phyloP scores from a whole-genome alignment of 2,329 filamentous ascomycete species.

The Sporothrix pallida region DNA sequence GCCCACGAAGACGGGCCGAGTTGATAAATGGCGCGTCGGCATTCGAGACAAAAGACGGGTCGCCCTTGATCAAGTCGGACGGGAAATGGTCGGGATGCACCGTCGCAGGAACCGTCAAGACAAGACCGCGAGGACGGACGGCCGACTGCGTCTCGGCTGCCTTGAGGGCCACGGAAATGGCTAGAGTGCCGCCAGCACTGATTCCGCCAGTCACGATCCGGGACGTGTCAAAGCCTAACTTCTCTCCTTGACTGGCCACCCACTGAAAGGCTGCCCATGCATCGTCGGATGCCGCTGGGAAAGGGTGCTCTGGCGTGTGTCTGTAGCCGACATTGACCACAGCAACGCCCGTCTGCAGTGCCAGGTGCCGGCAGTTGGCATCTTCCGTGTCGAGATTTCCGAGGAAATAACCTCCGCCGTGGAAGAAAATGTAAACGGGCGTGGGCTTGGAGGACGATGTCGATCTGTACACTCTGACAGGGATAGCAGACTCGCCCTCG shows the following conservation, averaged over 20 bases:
- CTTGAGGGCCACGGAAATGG: conserved; percentile 42
- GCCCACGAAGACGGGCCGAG: conserved; percentile 49
- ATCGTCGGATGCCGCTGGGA: conserved; percentile 56
- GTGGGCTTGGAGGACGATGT: background rate
- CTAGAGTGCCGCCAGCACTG: conserved; percentile 49
- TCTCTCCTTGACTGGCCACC: conserved; percentile 46
- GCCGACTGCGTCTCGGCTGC: conserved; percentile 40
- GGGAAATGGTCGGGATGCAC: conserved; percentile 23
- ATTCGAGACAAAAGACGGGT: background rate
- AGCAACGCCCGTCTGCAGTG: conserved; percentile 36
- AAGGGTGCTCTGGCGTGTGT: conserved; percentile 56
- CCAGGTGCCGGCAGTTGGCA: conserved; percentile 48
- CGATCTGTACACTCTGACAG: background rate
- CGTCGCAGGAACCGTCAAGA: background rate
- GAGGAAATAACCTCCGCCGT: conserved; percentile 56
- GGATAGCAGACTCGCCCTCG: background rate
- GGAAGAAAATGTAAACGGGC: conserved; percentile 49
- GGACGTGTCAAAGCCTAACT: conserved; percentile 43
- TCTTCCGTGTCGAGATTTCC: conserved; percentile 53
- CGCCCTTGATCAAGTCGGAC: background rate
- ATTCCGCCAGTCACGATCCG: conserved; percentile 53
- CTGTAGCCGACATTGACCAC: conserved; percentile 60
- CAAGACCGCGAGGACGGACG: background rate
- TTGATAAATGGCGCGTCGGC: conserved; percentile 51
- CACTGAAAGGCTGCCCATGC: conserved; percentile 58